Evolutionary conservation across 306 rosid species (phyloP), one percentile per base, ranked within the genome.

Genomic region (Hylodesmum podocarpum): DNA sequence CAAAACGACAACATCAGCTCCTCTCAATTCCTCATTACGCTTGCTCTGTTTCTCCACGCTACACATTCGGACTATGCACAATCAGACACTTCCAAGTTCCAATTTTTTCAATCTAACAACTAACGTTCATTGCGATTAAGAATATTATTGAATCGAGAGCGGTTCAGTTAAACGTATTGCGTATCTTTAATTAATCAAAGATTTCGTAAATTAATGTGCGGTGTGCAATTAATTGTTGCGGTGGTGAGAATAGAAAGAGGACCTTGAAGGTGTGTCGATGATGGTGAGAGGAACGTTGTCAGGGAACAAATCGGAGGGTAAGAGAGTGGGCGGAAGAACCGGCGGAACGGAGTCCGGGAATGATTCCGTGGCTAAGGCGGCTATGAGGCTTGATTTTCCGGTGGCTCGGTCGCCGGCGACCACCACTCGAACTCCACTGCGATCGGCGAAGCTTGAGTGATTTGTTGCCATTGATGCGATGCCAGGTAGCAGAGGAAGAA

Each of bases 181-280:
- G 41, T 61, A 31, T 5, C 15, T 22, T 19, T 41, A 27, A 75
- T 79, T 21, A 24, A 62, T 37, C 14, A 41, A 43, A 18, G 2
- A 14, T 65, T 31, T 73, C 8, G 27, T 22, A 66, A 47, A 27
- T 7, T 4, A 58, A 61, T 62, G 22, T 4, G 14, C 49, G 22
- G 12, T 1, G n/a, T 61, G 18, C 11, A 25, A 73, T 47, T 50
- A 24, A 63, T 63, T 13, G 43, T 28, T 27, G 54, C 0, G 33
- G 64, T 16, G 54, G 1, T 4, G 28, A 29, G 33, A 59, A 29
- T 5, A 24, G 58, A 19, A 7, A 46, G 44, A 37, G 77, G 33
- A 93, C 98, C 94, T 88, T 63, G 93, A 90, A 28, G 97, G 83
- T 49, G 98, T 91, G 72, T 91, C 98, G 53, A 94, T 67, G 73